Evolutionary conservation across 352 stramenopile species (phyloP), one percentile per base, ranked within the genome.

Genomic region (Pythium sp.): DNA sequence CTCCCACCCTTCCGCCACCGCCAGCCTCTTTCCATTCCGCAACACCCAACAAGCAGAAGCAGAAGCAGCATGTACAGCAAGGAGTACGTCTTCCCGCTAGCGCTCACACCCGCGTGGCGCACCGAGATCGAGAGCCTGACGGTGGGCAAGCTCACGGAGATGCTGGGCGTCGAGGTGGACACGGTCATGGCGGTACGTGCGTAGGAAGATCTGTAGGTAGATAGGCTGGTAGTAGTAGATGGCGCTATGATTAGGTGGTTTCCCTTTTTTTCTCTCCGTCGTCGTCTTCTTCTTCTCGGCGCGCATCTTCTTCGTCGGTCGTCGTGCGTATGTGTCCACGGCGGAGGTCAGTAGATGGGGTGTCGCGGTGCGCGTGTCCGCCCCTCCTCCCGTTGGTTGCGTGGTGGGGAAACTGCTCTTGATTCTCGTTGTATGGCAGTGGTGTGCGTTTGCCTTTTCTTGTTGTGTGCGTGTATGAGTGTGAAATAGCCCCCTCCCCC

Each of bases 121-220:
- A 60, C 72, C 55, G 68, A 89, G 63, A 82, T 95, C 69, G 72
- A 81, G 70, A 34, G 9, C 41, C 73, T 74, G 58, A 84, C 80
- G 53, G 72, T 82, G 36, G 67, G 76, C 24, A 81, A 90, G 66
- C 80, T 95, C 12, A 80, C 78, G 24, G 82, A 95, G 70, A 90
- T 93, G 78, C 77, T 95, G 46, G 87, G 85, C 61, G 84, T 92
- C 11, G 87, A 93, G 57, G 85, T 93, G 62, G 87, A 95, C 75
- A 86, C 80, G 38, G 85, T 92, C 59, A 95, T 95, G 87, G 85
- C 87, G 87, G 87, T 95, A 91, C 74, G 68, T 68, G 26, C 38
- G 24, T 49, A 28, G 9, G 47, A 55, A 55, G 47, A 28, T 36
- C 1, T 36, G 6, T 66, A n/a, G 30, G 11, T 41, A 14, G 22